These are phyloP conservation scores for Scytalidium sp. DNA, from an alignment of 2,329 filamentous ascomycete species.

Conservation along the genomic window DNA sequence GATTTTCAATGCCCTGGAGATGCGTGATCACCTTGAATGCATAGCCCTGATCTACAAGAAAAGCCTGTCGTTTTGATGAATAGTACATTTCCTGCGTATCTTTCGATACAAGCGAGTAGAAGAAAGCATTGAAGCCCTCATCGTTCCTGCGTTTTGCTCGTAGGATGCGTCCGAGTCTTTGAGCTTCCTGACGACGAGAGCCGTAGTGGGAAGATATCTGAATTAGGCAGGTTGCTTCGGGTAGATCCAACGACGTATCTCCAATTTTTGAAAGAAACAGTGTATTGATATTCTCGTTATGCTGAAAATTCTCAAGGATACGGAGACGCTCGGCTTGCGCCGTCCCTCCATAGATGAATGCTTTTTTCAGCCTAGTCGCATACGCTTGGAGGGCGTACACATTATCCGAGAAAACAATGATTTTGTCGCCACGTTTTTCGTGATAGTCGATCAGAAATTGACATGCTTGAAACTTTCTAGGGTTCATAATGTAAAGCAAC, in stretches of 20 bases:
- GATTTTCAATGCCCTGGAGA: slow-evolving; percentile 83
- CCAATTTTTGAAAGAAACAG: slow-evolving; percentile 97
- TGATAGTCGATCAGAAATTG: slow-evolving; percentile 99
- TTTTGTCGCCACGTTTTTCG: slow-evolving; percentile 90
- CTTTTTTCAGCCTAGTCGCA: slow-evolving; percentile 78
- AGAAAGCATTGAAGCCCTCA: slow-evolving; percentile 98
- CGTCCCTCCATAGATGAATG: slow-evolving; percentile 89
- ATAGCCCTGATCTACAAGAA: slow-evolving; percentile 96
- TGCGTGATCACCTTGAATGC: slow-evolving; percentile 99
- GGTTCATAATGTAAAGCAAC: slow-evolving; percentile 94
- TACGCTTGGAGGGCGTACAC: slow-evolving; percentile 89
- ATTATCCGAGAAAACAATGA: slow-evolving; percentile 98
- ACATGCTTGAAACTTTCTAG: slow-evolving; percentile 92
- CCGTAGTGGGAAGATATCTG: slow-evolving; percentile 98
- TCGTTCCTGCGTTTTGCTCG: slow-evolving; percentile 94
- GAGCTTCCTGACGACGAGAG: slow-evolving; percentile 93
- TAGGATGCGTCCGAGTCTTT: slow-evolving; percentile 87
- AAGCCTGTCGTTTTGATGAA: slow-evolving; percentile 93
- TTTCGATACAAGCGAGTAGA: slow-evolving; percentile 96
- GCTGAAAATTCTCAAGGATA: slow-evolving; percentile 92
- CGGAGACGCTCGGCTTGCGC: slow-evolving; percentile 79
- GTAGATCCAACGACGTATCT: slow-evolving; percentile 94
- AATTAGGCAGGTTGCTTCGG: slow-evolving; percentile 93
- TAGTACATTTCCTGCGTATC: slow-evolving; percentile 99
- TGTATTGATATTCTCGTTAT: slow-evolving; percentile 85